phyloP scores from a whole-genome alignment of 305 asterid genomes.

The Solanum hybrid region DNA sequence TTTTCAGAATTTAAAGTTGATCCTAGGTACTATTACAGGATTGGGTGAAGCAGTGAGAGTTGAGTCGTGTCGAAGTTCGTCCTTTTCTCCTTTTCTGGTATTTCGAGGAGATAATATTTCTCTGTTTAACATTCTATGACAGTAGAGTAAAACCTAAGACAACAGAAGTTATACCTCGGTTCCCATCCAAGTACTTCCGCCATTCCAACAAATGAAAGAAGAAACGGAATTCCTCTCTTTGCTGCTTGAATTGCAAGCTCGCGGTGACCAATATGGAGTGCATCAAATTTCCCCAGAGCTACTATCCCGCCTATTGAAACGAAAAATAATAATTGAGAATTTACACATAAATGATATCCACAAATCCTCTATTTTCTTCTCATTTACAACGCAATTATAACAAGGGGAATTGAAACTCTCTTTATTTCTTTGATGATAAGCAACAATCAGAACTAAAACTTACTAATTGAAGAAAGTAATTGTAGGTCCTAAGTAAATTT shows the following conservation, averaged over 20 bases:
- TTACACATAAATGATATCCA: not conserved
- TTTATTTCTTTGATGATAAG: not conserved
- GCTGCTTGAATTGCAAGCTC: conserved; percentile 95
- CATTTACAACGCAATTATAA: not conserved
- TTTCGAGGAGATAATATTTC: not conserved
- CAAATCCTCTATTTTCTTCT: not conserved
- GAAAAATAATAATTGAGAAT: conserved; percentile 2
- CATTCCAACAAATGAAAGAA: conserved; percentile 85
- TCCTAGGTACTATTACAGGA: not conserved
- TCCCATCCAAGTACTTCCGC: conserved; percentile 94
- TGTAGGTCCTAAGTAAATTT: not conserved
- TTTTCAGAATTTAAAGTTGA: not conserved
- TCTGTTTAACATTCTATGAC: not conserved
- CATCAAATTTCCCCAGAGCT: conserved; percentile 95
- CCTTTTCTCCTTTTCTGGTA: not conserved
- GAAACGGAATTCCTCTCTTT: conserved; percentile 68
- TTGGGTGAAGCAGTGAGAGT: not conserved
- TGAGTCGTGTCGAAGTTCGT: not conserved
- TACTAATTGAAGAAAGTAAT: not conserved
- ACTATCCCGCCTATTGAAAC: conserved; percentile 68
- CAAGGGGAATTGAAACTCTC: not conserved
- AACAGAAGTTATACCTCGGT: conserved; percentile 49
- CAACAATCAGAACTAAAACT: not conserved
- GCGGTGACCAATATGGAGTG: conserved; percentile 96
- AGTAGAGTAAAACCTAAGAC: not conserved